phyloP scores from a whole-genome alignment of 768 basidiomycete species.

The Podaxis pistillaris region DNA sequence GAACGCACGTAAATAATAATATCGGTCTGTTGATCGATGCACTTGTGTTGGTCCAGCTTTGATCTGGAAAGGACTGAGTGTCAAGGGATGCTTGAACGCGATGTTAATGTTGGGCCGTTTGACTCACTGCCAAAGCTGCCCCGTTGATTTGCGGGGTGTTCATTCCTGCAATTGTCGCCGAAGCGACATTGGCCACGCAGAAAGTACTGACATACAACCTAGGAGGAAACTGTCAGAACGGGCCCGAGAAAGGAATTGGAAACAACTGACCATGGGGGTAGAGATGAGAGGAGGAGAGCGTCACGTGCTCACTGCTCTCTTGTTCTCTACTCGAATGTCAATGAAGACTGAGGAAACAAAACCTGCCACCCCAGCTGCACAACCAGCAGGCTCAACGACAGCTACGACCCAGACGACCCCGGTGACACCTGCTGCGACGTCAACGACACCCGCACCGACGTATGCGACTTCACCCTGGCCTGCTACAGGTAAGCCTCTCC shows the following conservation, averaged over 20 bases:
- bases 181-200: constrained; percentile 65
- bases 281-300: background rate
- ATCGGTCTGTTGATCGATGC: constrained; percentile 21
- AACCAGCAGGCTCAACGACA: background rate
- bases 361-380: constrained; percentile 12
- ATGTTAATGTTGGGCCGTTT: background rate
- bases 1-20: constrained; percentile 40
- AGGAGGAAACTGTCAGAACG: background rate
- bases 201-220: constrained; percentile 64
- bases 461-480: constrained; percentile 13
- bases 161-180: constrained; percentile 62
- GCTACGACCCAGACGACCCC: background rate
- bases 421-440: constrained; percentile 10
- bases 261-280: constrained; percentile 2
- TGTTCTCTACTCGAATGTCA: background rate
- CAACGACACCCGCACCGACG: constrained; percentile 3
- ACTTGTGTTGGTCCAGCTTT: constrained; percentile 36
- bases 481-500: background rate
- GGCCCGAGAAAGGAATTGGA: background rate
- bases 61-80: constrained; percentile 25
- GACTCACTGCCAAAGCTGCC: constrained; percentile 53
- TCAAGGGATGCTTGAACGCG: background rate
- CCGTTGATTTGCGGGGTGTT: constrained; percentile 48
- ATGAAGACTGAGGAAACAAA: constrained; percentile 11
- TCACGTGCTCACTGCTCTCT: constrained; percentile 9